A percentile compares a stretch with the other conserved stretches of the same genome.
Conservation (phyloP, 106 monocot species). For the Platanthera zijinensis region DNA sequence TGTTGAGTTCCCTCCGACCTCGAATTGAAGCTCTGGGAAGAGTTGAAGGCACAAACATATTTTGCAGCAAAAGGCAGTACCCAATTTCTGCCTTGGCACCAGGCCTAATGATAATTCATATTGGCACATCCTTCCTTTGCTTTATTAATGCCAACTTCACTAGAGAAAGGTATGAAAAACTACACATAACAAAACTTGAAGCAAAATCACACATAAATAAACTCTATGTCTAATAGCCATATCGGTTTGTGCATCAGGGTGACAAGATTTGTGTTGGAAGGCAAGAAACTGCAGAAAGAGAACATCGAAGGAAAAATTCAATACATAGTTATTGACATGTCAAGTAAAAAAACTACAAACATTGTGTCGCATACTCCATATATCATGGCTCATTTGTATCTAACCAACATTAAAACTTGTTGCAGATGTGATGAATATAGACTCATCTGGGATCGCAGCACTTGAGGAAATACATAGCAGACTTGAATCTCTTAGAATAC, state of each 20-base stretch:
- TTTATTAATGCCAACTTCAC: conserved; percentile 78
- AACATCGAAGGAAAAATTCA: conserved; percentile 25
- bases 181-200: neutral
- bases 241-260: conserved; percentile 31
- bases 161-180: conserved; percentile 48
- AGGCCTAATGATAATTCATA: conserved; percentile 31
- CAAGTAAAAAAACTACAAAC: conserved; percentile 37
- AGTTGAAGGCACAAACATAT: conserved; percentile 62
- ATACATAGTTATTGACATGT: conserved; percentile 70
- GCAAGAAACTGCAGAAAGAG: conserved; percentile 15
- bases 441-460: conserved; percentile 56
- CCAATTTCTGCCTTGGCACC: conserved; percentile 21
- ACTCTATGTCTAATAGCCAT: neutral
- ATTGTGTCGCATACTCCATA: neutral
- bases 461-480: conserved; percentile 62
- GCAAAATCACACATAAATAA: neutral
- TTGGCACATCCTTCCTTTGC: conserved; percentile 58
- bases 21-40: conserved; percentile 63
- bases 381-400: neutral
- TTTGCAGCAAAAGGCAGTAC: conserved; percentile 62
- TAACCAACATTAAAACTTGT: neutral
- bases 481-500: conserved; percentile 36
- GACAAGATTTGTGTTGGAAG: conserved; percentile 31
- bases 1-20: conserved; percentile 42
- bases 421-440: conserved; percentile 81